Evolutionary conservation across 140 eudicot species (phyloP), one percentile per base, ranked within the genome.

Genomic region (Ambrosia hybrid): DNA sequence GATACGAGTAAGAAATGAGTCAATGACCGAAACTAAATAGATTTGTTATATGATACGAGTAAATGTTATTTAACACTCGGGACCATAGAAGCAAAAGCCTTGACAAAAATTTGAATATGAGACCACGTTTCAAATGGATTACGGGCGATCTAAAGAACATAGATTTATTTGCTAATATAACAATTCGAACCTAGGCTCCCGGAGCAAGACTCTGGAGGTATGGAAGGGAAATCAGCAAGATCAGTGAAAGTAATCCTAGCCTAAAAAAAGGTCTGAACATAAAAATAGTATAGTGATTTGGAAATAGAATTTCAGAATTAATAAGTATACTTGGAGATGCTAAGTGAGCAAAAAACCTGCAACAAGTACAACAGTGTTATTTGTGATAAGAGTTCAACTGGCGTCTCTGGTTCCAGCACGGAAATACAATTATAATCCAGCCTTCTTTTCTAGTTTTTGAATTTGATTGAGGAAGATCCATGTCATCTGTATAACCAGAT

Each of bases 401-500:
- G 65, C 45, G 65, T 74, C 72, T 52, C 57, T 65, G 67, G 8
- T 62, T 61, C 51, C 51, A 10, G 37, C 60, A 17, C 15, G 70
- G 45, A 30, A 30, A 65, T 4, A 49, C 4, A 15, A 68, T 69
- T 67, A 83, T 63, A 83, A 67, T 52, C 87, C 87, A n/a, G 69
- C 78, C 12, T 70, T 74, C 70, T 70, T 69, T 72, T 83, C 79
- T 26, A 83, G 81, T 34, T 79, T 83, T 59, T 83, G 84, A 51
- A 83, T 83, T 83, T 83, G 87, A 65, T 83, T 83, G 30, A 83
- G 79, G 76, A 83, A 83, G 33, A 83, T 83, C 83, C 87, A 83
- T 21, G 87, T 83, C 87, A 83, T 74, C 87, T 83, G 81, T 39
- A 5, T 62, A 68, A 21, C 51, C 75, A 67, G 10, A 73, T 9